phyloP scores from a whole-genome alignment of 306 rosid genomes.

The Fagus sylvatica region DNA sequence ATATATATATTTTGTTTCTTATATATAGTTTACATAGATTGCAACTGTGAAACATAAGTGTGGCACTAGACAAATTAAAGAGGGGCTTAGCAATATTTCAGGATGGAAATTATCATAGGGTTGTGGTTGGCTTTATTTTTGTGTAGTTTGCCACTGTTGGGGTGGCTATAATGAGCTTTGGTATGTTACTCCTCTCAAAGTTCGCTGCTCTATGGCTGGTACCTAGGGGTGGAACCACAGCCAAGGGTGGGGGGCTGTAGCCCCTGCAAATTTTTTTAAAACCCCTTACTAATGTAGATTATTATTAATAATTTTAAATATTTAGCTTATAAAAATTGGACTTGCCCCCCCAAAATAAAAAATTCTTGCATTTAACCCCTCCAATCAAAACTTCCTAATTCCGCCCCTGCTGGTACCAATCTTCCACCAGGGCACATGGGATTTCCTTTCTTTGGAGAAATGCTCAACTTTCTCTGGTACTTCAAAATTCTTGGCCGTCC shows the following conservation, averaged over 20 bases:
- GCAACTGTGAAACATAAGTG: no score
- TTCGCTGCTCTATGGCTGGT: not conserved
- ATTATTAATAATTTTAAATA: no score
- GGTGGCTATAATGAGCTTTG: conserved; percentile 36
- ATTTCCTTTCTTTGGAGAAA: conserved; percentile 31
- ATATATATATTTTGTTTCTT: no score
- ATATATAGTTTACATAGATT: no score
- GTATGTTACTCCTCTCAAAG: conserved; percentile 24
- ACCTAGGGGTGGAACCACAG: not conserved
- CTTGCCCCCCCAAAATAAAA: no score
- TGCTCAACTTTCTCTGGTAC: conserved; percentile 39
- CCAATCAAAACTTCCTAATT: no score
- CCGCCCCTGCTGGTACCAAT: not conserved
- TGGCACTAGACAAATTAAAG: not conserved
- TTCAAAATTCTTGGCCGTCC: conserved; percentile 50
- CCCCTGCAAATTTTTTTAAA: no score
- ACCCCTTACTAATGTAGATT: no score
- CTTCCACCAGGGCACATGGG: conserved; percentile 38
- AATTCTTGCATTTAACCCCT: no score
- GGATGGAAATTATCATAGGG: not conserved
- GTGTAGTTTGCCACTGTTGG: conserved; percentile 26
- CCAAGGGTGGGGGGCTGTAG: no score
- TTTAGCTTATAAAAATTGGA: no score
- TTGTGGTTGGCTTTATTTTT: conserved; percentile 21
- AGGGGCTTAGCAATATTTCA: no score